Evolutionary conservation across 345 rosid species (phyloP).

Genomic region (Jatropha curcas): DNA sequence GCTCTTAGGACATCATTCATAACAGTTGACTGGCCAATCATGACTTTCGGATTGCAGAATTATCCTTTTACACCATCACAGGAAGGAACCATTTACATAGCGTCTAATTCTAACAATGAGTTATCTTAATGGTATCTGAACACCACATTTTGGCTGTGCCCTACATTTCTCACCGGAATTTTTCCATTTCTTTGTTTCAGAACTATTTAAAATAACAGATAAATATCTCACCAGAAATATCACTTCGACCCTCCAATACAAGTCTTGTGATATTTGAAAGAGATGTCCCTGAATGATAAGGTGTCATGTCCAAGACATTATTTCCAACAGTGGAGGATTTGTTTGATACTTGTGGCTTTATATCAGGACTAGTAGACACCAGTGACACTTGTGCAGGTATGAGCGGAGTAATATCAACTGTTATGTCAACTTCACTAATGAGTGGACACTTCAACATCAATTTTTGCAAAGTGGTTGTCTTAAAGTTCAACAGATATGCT

Average conservation of each 20-base stretch:
- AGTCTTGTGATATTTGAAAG: constrained; percentile 53
- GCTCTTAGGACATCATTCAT: background rate
- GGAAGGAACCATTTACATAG: background rate
- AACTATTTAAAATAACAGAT: background rate
- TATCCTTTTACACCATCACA: background rate
- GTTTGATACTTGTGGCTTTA: constrained; percentile 28
- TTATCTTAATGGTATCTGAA: background rate
- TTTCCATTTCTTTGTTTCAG: constrained; percentile 4
- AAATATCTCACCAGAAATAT: constrained; percentile 57
- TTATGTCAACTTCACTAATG: constrained; percentile 63
- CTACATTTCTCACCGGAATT: background rate
- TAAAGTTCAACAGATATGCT: constrained; percentile 67
- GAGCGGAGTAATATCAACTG: constrained; percentile 58
- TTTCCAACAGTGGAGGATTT: constrained; percentile 21
- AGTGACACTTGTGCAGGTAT: constrained; percentile 43
- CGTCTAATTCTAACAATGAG: background rate
- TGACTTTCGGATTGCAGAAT: background rate
- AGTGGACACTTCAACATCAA: constrained; percentile 47
- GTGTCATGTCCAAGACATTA: constrained; percentile 13
- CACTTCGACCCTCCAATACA: constrained; percentile 74
- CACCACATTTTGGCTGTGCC: background rate
- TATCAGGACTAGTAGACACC: constrained; percentile 40
- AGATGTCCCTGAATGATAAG: constrained; percentile 26
- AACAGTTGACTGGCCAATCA: background rate
- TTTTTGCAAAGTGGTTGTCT: constrained; percentile 33